These are phyloP conservation scores for Linnemannia elongata DNA, from an alignment of 192 early-diverging fungal genomes.

Conservation along the genomic window DNA sequence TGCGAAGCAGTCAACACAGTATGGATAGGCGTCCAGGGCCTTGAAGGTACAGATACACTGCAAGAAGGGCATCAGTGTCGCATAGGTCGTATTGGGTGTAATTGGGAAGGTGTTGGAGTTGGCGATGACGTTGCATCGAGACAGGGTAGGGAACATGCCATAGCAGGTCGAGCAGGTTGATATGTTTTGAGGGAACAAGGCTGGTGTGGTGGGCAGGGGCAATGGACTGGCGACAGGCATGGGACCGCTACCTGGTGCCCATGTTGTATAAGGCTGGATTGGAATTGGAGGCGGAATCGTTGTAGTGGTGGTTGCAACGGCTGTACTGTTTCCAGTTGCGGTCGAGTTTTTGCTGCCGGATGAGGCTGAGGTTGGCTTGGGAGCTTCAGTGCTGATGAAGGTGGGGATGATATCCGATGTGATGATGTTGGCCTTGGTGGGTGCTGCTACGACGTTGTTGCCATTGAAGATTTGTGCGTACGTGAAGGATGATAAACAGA, in stretches of 20 bases:
- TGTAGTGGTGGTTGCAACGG: not conserved
- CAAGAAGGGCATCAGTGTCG: conserved; percentile 29
- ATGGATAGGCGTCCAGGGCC: conserved; percentile 43
- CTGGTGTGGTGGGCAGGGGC: conserved; percentile 36
- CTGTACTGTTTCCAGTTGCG: not conserved
- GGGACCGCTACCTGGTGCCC: conserved; percentile 5
- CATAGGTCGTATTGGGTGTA: conserved; percentile 37
- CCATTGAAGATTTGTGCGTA: conserved; percentile 40
- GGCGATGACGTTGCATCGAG: conserved; percentile 45
- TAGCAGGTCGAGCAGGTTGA: conserved; percentile 47
- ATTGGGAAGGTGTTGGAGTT: conserved; percentile 38
- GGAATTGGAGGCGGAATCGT: conserved; percentile 16
- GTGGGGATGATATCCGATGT: conserved; percentile 13
- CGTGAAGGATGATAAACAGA: not conserved
- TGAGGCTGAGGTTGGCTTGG: not conserved
- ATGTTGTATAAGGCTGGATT: conserved; percentile 32
- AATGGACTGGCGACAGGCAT: not conserved
- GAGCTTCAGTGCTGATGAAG: not conserved
- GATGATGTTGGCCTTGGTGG: conserved; percentile 8
- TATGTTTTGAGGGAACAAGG: conserved; percentile 48
- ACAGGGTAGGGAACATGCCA: conserved; percentile 41
- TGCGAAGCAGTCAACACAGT: conserved; percentile 46
- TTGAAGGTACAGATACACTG: conserved; percentile 48
- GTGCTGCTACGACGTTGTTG: conserved; percentile 5
- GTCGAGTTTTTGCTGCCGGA: not conserved